phyloP scores from a whole-genome alignment of 2,329 filamentous ascomycete genomes.

The Hirsutella rhossiliensis region DNA sequence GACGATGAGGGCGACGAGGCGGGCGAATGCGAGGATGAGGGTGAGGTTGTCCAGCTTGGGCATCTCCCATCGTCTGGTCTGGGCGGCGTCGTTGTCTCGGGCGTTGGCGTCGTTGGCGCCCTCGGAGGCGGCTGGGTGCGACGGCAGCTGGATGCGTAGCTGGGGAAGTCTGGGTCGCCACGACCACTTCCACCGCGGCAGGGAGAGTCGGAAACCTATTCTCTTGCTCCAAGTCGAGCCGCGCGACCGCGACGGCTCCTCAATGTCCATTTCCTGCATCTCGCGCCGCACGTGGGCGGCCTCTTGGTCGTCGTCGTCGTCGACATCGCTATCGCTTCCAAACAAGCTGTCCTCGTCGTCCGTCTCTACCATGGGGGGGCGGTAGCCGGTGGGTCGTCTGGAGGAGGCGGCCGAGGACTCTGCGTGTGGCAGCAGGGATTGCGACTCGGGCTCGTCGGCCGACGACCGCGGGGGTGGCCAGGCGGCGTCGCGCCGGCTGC shows the following conservation, averaged over 20 bases:
- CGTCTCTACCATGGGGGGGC: slow-evolving; percentile 66
- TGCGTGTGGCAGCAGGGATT: slow-evolving; percentile 56
- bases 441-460: slow-evolving; percentile 63
- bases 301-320: slow-evolving; percentile 34
- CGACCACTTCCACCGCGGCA: slow-evolving; percentile 42
- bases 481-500: slow-evolving; percentile 19
- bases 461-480: slow-evolving; percentile 37
- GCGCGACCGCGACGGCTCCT: slow-evolving; percentile 45
- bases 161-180: slow-evolving; percentile 42
- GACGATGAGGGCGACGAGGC: slow-evolving; percentile 62
- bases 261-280: slow-evolving; percentile 81
- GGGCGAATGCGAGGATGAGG: slow-evolving; percentile 52
- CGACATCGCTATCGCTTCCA: slow-evolving; percentile 33
- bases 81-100: slow-evolving; percentile 10
- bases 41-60: slow-evolving; percentile 30
- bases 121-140: slow-evolving; percentile 15
- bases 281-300: slow-evolving; percentile 62
- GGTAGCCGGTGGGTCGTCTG: slow-evolving; percentile 49
- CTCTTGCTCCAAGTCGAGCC: slow-evolving; percentile 41
- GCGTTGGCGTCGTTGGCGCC: slow-evolving; percentile 5
- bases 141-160: slow-evolving; percentile 35
- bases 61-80: slow-evolving; percentile 14
- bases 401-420: slow-evolving; percentile 26
- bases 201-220: slow-evolving; percentile 38
- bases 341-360: slow-evolving; percentile 54